Evolutionary conservation across 2,329 filamentous ascomycete genomes (phyloP).

Genomic region (Botrytis pseudocinerea): DNA sequence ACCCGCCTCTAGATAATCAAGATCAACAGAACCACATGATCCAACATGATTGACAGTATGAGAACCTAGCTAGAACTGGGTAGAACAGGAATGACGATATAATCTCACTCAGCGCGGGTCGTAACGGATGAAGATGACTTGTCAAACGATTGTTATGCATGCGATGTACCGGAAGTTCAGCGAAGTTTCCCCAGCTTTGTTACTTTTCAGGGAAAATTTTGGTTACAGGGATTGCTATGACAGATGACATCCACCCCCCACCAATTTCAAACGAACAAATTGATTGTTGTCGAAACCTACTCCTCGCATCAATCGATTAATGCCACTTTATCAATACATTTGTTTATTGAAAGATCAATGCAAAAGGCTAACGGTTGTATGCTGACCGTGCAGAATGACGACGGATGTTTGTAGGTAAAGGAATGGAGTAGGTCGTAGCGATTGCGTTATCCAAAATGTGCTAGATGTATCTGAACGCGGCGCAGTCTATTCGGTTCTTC

Average conservation of each 20-base stretch:
- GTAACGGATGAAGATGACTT: background rate
- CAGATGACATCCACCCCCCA: slow-evolving; percentile 3
- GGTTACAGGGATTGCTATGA: slow-evolving; percentile 8
- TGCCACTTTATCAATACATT: background rate
- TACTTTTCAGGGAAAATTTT: background rate
- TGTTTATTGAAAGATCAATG: background rate
- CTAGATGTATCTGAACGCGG: background rate
- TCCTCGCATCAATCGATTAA: background rate
- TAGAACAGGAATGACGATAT: slow-evolving; percentile 1
- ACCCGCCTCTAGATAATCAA: background rate
- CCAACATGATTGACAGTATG: background rate
- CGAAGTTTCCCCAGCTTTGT: slow-evolving; percentile 14
- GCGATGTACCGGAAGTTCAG: background rate
- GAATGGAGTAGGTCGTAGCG: background rate
- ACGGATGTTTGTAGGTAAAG: background rate
- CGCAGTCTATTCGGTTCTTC: background rate
- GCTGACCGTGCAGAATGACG: background rate
- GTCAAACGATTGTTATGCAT: slow-evolving; percentile 1
- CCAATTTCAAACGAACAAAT: background rate
- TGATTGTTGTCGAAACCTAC: background rate
- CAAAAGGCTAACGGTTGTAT: background rate
- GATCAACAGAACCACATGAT: background rate
- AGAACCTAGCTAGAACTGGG: background rate
- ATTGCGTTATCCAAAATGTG: background rate
- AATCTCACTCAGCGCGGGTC: background rate